Evolutionary conservation across 176 grass and related monocot species (phyloP).

Genomic region (Dactylis glomerata): DNA sequence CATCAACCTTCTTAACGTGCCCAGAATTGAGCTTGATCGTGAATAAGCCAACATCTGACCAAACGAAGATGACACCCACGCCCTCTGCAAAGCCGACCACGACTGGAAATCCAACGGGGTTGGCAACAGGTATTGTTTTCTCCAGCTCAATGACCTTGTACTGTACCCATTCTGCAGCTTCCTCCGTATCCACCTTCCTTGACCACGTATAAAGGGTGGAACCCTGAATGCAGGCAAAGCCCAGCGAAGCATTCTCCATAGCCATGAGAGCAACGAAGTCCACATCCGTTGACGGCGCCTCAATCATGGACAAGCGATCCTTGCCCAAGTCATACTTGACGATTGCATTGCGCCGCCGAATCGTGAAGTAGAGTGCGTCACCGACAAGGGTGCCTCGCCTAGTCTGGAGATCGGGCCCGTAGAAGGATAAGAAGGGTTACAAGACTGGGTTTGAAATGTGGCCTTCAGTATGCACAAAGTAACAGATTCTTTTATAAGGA

Average conservation of each 20-base stretch:
- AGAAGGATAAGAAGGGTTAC: too few species aligned
- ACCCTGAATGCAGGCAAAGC: not conserved
- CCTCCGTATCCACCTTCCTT: not conserved
- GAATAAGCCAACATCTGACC: not conserved
- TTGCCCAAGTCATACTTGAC: constrained; percentile 3
- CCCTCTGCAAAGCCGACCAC: not conserved
- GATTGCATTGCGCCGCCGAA: not conserved
- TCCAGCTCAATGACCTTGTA: not conserved
- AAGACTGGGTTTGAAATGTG: not conserved
- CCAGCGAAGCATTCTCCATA: not conserved
- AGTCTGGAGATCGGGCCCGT: too few species aligned
- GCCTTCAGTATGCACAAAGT: not conserved
- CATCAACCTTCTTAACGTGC: not conserved
- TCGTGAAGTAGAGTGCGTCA: not conserved
- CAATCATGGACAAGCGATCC: not conserved
- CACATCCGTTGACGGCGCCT: not conserved
- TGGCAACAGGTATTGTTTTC: not conserved
- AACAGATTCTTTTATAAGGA: not conserved
- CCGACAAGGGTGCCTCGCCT: not conserved
- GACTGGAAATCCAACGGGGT: not conserved
- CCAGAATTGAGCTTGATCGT: not conserved
- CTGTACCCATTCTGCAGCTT: not conserved
- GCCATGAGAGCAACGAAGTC: not conserved
- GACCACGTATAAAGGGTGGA: not conserved
- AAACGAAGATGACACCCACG: not conserved